Conservation (phyloP, 352 stramenopile species). For the Phytophthora pini region DNA sequence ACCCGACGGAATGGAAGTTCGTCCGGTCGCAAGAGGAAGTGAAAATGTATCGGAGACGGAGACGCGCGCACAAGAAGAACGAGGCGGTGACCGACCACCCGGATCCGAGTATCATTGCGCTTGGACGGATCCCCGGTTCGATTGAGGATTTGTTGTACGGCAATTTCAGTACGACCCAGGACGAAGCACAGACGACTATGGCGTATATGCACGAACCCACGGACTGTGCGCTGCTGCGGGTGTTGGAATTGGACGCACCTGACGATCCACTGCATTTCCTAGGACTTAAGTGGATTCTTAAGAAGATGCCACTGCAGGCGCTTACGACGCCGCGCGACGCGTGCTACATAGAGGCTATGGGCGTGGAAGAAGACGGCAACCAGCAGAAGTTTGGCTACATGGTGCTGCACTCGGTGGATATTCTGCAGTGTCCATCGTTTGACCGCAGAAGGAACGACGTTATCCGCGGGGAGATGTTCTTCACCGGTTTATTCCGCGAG, state of each 20-base stretch:
- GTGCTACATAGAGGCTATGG: constrained; percentile 54
- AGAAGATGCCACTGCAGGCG: constrained; percentile 40
- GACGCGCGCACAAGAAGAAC: constrained; percentile 7
- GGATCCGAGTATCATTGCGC: constrained; percentile 46
- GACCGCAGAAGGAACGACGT: constrained; percentile 28
- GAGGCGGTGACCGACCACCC: constrained; percentile 3
- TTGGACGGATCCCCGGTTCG: constrained; percentile 51
- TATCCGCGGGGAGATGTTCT: constrained; percentile 42
- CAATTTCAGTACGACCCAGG: constrained; percentile 43
- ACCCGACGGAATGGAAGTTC: constrained; percentile 45
- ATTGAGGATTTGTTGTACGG: constrained; percentile 65
- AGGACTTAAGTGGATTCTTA: constrained; percentile 58
- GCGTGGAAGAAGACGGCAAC: constrained; percentile 42
- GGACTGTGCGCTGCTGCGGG: constrained; percentile 50
- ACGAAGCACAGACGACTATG: constrained; percentile 51
- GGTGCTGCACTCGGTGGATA: constrained; percentile 54
- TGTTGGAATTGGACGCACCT: constrained; percentile 43
- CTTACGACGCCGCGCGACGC: constrained; percentile 29
- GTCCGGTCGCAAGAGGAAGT: constrained; percentile 42
- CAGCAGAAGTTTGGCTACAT: constrained; percentile 50
- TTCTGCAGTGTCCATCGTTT: constrained; percentile 52
- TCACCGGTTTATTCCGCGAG: constrained; percentile 50
- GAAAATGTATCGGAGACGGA: constrained; percentile 40
- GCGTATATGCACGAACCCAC: constrained; percentile 39
- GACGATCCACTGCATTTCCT: constrained; percentile 59